A percentile compares a stretch with the other conserved stretches of the same genome.
Conservation (phyloP, 2,329 filamentous ascomycete species). For the Trichoderma sp. region DNA sequence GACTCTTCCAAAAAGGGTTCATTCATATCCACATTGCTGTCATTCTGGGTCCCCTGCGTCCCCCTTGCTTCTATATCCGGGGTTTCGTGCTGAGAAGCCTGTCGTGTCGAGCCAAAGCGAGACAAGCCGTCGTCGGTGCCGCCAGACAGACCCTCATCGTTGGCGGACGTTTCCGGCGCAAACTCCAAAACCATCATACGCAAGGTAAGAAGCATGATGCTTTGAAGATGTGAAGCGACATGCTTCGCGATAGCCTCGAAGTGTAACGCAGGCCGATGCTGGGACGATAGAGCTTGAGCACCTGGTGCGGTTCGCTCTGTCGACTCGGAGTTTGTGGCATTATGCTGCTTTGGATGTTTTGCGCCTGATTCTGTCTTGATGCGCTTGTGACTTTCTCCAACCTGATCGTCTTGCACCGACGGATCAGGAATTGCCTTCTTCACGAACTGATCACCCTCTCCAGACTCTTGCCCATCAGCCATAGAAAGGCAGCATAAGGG, state of each 20-base stretch:
- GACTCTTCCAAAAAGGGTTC: not conserved
- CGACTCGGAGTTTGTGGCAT: accelerated
- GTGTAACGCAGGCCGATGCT: not conserved
- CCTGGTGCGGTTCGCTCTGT: not conserved
- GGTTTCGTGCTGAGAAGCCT: not conserved
- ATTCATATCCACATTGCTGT: not conserved
- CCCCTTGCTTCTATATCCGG: accelerated
- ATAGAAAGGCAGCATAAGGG: constrained; percentile 20
- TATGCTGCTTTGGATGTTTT: not conserved
- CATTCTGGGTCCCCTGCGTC: not conserved
- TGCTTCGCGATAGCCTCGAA: not conserved
- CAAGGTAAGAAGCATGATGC: constrained; percentile 4
- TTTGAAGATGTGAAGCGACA: constrained; percentile 8
- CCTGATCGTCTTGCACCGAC: not conserved
- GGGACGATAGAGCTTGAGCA: not conserved
- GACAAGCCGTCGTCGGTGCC: not conserved
- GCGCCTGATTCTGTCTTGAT: not conserved
- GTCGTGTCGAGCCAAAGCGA: not conserved
- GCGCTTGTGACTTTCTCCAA: not conserved
- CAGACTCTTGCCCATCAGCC: not conserved
- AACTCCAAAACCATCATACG: constrained; percentile 1
- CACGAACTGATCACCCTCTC: not conserved
- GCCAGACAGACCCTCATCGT: not conserved
- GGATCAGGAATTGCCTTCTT: accelerated
- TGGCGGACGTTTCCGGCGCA: not conserved